Evolutionary conservation across 2,329 filamentous ascomycete species (phyloP).

Genomic region (Arthroderma uncinatum): DNA sequence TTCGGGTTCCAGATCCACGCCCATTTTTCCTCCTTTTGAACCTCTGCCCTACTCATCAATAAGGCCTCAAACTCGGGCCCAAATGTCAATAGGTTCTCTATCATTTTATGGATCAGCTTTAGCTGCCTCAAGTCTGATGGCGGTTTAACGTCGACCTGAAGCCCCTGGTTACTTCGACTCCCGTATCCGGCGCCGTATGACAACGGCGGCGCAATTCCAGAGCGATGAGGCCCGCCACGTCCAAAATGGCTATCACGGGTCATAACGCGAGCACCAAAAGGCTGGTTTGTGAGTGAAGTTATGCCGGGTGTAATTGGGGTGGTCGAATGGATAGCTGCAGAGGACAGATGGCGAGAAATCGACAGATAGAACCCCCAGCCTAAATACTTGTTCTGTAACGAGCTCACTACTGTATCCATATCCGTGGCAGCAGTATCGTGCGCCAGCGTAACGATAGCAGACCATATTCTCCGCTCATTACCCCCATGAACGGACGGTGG

Average conservation of each 20-base stretch:
- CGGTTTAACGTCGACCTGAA: conserved; percentile 59
- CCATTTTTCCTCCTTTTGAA: conserved; percentile 81
- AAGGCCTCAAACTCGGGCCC: conserved; percentile 84
- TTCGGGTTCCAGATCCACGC: conserved; percentile 86
- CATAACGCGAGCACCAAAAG: conserved; percentile 66
- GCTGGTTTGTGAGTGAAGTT: conserved; percentile 47
- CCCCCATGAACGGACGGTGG: conserved; percentile 31
- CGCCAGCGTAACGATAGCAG: conserved; percentile 70
- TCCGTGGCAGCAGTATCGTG: conserved; percentile 72
- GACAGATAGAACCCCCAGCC: conserved; percentile 74
- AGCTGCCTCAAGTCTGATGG: conserved; percentile 70
- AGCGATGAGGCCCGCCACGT: conserved; percentile 37
- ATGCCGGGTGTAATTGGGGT: conserved; percentile 37
- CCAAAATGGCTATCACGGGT: conserved; percentile 31
- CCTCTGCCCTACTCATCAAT: conserved; percentile 73
- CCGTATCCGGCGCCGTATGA: conserved; percentile 49
- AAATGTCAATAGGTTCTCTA: conserved; percentile 67
- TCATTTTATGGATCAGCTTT: conserved; percentile 74
- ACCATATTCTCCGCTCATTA: conserved; percentile 57
- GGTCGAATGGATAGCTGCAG: conserved; percentile 52
- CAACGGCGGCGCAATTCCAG: conserved; percentile 64
- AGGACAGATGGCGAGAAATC: conserved; percentile 72
- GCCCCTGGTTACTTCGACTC: conserved; percentile 41
- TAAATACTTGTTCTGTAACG: conserved; percentile 71
- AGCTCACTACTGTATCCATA: conserved; percentile 68